A percentile compares a stretch with the other conserved stretches of the same genome.
These are phyloP conservation scores for Sanguinoderma infundibulare DNA, from an alignment of 1,284 basidiomycete species.

Conservation along the genomic window DNA sequence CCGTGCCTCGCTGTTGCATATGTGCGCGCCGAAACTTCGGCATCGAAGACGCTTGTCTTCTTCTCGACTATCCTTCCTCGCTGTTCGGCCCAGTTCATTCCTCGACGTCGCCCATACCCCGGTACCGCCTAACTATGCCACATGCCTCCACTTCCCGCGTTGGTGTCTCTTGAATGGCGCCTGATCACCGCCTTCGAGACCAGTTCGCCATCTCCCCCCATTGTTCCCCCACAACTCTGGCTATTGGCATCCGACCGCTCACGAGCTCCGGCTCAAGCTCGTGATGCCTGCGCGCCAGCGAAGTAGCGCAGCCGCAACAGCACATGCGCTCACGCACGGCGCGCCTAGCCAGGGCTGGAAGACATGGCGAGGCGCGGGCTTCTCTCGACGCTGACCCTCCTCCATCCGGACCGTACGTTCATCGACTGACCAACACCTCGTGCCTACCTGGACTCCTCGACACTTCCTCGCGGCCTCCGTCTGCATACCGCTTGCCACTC, in stretches of 20 bases:
- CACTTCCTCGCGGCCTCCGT: constrained; percentile 21
- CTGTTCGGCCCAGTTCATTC: constrained; percentile 20
- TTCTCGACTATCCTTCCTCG: constrained; percentile 26
- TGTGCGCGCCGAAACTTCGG: constrained; percentile 70
- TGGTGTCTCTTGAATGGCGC: constrained; percentile 26
- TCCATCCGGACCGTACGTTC: constrained; percentile 14
- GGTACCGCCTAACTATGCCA: constrained; percentile 22
- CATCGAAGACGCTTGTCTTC: constrained; percentile 40
- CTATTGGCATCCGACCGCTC: constrained; percentile 23
- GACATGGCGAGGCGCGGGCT: constrained; percentile 29
- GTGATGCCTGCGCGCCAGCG: constrained; percentile 24
- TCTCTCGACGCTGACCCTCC: constrained; percentile 21
- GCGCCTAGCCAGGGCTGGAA: constrained; percentile 29
- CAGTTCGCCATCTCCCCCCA: constrained; percentile 16
- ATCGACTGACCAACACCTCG: constrained; percentile 15
- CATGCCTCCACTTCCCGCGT: constrained; percentile 22
- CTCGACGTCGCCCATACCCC: constrained; percentile 18
- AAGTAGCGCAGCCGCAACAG: constrained; percentile 19
- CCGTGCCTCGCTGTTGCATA: constrained; percentile 55
- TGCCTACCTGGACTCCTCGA: constrained; percentile 10
- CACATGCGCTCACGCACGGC: constrained; percentile 23
- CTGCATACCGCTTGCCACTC: constrained; percentile 25
- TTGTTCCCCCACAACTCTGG: constrained; percentile 20
- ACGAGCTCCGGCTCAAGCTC: constrained; percentile 24
- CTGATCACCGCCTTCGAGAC: constrained; percentile 35